Evolutionary conservation across 306 rosid species (phyloP).

Genomic region (Cucumis melo): DNA sequence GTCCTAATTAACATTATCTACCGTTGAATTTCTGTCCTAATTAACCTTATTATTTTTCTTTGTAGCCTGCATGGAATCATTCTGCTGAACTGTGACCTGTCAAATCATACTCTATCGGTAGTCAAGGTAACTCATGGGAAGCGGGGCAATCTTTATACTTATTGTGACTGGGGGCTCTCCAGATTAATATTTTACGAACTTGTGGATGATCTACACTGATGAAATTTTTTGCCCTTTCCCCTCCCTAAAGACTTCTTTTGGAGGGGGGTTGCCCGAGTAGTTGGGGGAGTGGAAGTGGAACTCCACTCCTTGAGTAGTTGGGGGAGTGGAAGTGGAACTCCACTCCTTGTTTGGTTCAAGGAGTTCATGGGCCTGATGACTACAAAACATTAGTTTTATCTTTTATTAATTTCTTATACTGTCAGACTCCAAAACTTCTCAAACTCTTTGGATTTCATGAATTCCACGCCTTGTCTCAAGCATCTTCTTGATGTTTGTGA

Average conservation of each 20-base stretch:
- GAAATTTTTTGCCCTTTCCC: not conserved
- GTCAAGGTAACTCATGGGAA: conserved; percentile 37
- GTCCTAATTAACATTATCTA: not conserved
- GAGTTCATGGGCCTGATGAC: too few relatives aligned
- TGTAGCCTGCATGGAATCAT: conserved; percentile 78
- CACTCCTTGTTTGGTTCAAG: too few relatives aligned
- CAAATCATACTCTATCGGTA: conserved; percentile 36
- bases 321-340: too few relatives aligned
- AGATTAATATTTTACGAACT: not conserved
- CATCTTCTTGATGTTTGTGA: not conserved
- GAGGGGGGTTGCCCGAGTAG: too few relatives aligned
- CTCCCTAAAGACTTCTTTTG: not conserved
- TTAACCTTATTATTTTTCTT: not conserved
- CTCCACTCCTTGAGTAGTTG: too few relatives aligned
- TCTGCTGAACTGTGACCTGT: conserved; percentile 45
- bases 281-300: too few relatives aligned
- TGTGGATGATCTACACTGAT: not conserved
- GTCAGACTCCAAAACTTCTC: too few relatives aligned
- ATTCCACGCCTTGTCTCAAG: too few relatives aligned
- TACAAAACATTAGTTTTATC: too few relatives aligned
- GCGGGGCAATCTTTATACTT: too few relatives aligned
- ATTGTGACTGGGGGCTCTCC: not conserved
- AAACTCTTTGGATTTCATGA: too few relatives aligned
- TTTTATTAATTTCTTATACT: too few relatives aligned
- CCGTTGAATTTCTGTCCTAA: not conserved